Base-by-base conservation (phyloP, 2,329 filamentous ascomycete species). In the Sclerotinia sclerotiorum region DNA sequence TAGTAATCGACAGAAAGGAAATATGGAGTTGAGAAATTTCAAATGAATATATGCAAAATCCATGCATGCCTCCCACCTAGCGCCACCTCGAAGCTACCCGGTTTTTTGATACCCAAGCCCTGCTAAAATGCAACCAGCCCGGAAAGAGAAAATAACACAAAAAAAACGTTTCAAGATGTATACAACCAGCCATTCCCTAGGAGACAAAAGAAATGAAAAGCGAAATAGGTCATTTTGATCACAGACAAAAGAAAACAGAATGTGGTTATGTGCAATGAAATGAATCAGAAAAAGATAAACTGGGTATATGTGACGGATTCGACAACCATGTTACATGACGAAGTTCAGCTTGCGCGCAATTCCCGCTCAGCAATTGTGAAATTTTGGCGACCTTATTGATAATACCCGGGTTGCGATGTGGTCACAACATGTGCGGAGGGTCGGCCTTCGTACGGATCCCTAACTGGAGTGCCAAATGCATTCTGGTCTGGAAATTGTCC, bases 101-200 rank as follows among this genome's bases (percentile, higher is more conserved):
- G 32, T 39, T 51, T 39, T 35, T 51, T 17, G 19, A 51, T 42
- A 62, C 46, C 60, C 60, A 27, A 35, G n/a, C n/a, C 46, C 65
- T 62, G 65, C 65, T 39, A 49, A 27, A 27, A 67, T 67, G 65
- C 57, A 52, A 44, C 55, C 55, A 61, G 46, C 32, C 44, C 44
- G 21, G 17, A 52, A 51, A 32, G 27, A 63, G 29, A 62, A 42
- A 46, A 46, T 55, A 19, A 29, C 35, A 11, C 27, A 42, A 49
- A 32, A 52, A 44, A 67, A 32, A 32, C 24, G 35, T 29, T 27
- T 51, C 44, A 51, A 39, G 29, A 39, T 51, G 29, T 51, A 39
- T 62, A 6, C n/a, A 51, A 13, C 21, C 44, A 44, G 42, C 44
- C 24, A n/a, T 8, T 32, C 15, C 29, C 58, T 21, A 2, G 35